These are phyloP conservation scores for Talaromyces verruculosus DNA, from an alignment of 2,329 filamentous ascomycete species.

Conservation along the genomic window DNA sequence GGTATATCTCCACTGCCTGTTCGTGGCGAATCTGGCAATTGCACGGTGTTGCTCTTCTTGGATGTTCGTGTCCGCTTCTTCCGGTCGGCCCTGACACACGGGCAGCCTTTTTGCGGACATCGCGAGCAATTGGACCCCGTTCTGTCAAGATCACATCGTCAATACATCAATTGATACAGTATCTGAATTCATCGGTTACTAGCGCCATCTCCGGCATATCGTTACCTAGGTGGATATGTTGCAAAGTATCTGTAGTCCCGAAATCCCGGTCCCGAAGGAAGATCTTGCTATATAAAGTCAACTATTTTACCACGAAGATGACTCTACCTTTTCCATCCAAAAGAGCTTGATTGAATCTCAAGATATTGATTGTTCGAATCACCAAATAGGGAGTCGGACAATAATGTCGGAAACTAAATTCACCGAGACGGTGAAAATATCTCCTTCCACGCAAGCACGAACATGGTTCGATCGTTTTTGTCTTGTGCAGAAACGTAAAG, in stretches of 20 bases:
- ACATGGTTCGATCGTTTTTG: conserved; percentile 3
- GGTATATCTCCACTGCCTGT: neutral
- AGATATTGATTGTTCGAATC: neutral
- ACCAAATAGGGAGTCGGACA: neutral
- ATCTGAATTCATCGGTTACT: neutral
- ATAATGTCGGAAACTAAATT: neutral
- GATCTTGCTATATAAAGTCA: neutral
- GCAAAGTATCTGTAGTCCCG: neutral
- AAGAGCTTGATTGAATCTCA: neutral
- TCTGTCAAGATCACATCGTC: conserved; percentile 3
- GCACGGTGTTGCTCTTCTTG: neutral
- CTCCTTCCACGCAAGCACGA: neutral
- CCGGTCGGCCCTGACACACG: neutral
- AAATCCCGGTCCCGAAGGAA: neutral
- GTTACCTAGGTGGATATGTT: no score
- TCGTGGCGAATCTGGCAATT: neutral
- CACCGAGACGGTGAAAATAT: neutral
- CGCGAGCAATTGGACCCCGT: neutral
- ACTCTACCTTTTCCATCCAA: neutral
- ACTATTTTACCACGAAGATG: neutral
- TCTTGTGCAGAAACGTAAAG: neutral
- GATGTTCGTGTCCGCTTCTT: neutral
- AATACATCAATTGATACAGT: no score
- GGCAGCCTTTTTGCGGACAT: neutral
- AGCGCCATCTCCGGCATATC: neutral